phyloP scores from a whole-genome alignment of 768 basidiomycete species.

The Termitomyces sp. region DNA sequence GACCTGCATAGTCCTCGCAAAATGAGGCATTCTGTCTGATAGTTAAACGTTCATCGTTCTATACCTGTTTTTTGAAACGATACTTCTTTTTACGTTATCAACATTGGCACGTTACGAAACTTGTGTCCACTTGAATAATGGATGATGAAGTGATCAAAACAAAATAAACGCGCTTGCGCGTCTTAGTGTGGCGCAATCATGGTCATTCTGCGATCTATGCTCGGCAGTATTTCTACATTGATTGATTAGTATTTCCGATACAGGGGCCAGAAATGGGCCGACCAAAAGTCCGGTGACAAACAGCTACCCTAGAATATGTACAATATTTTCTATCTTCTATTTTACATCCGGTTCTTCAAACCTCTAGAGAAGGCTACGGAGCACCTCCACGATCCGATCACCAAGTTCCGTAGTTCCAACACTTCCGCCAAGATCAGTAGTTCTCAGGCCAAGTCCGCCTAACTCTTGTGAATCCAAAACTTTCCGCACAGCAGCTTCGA shows the following conservation, averaged over 20 bases:
- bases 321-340: background rate
- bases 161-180: background rate
- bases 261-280: background rate
- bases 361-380: slow-evolving; percentile 50
- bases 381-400: slow-evolving; percentile 69
- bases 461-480: slow-evolving; percentile 65
- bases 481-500: slow-evolving; percentile 88
- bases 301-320: background rate
- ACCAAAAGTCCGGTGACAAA: background rate
- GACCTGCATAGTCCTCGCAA: slow-evolving; percentile 61
- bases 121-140: too few relatives aligned
- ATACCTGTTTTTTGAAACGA: background rate
- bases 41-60: background rate
- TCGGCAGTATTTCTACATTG: background rate
- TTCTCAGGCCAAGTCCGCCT: slow-evolving; percentile 77
- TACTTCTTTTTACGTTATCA: background rate
- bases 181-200: background rate
- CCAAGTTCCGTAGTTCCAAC: slow-evolving; percentile 76
- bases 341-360: background rate
- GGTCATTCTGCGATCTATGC: background rate
- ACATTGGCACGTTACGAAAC: background rate
- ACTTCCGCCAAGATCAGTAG: slow-evolving; percentile 83
- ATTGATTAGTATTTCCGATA: background rate
- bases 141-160: background rate
- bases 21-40: slow-evolving; percentile 12